phyloP scores from a whole-genome alignment of 2,329 filamentous ascomycete species.

The Phoma sp. region DNA sequence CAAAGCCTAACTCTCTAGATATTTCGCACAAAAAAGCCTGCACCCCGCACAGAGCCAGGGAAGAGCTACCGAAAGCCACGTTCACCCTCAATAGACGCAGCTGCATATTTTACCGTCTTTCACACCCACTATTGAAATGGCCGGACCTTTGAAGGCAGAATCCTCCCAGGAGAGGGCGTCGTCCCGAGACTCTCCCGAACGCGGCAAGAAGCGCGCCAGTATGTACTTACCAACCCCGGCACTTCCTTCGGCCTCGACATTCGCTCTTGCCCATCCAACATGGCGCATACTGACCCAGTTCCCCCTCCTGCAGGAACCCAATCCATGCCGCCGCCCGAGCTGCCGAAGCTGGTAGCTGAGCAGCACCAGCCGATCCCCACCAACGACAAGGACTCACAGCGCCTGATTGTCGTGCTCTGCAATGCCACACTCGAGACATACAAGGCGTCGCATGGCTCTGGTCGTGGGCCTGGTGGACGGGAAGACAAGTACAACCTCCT shows the following conservation, averaged over 20 bases:
- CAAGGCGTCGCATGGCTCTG: slow-evolving; percentile 79
- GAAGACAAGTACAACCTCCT: slow-evolving; percentile 97
- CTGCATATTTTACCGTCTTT: neutral
- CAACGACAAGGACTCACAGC: slow-evolving; percentile 87
- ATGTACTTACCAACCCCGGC: slow-evolving; percentile 26
- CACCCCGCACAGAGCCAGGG: slow-evolving; percentile 3
- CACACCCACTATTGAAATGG: slow-evolving; percentile 19
- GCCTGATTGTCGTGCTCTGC: slow-evolving; percentile 93
- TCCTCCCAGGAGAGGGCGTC: slow-evolving; percentile 27
- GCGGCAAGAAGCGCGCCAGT: slow-evolving; percentile 47
- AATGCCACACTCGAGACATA: slow-evolving; percentile 98
- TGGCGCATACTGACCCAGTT: slow-evolving; percentile 33
- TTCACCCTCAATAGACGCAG: neutral
- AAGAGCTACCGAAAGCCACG: neutral
- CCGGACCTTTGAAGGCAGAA: slow-evolving; percentile 29
- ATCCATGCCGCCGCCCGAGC: slow-evolving; percentile 87
- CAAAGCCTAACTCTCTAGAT: slow-evolving; percentile 14
- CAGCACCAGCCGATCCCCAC: slow-evolving; percentile 84
- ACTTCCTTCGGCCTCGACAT: slow-evolving; percentile 11
- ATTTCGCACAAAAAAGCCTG: neutral
- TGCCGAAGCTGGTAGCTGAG: slow-evolving; percentile 92
- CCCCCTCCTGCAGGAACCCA: slow-evolving; percentile 65
- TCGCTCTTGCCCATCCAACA: slow-evolving; percentile 15
- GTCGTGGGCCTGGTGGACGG: slow-evolving; percentile 66
- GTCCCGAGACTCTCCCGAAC: slow-evolving; percentile 43